phyloP scores from a whole-genome alignment of 2,329 filamentous ascomycete genomes.

The Penicillium rolfsii region DNA sequence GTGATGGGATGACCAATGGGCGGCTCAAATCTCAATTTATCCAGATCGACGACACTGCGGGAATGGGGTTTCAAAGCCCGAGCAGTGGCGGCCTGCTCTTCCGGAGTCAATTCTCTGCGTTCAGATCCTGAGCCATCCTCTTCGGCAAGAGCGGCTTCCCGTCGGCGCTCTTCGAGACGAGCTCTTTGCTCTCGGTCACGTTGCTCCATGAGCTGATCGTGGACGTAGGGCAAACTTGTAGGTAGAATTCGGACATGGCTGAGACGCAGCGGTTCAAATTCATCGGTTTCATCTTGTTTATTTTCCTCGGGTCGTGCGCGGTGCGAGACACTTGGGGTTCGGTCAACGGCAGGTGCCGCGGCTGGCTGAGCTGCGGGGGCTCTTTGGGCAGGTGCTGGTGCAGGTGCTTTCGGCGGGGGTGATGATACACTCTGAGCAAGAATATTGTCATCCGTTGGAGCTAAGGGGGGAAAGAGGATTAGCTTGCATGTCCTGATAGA shows the following conservation, averaged over 20 bases:
- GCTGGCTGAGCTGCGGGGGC: constrained; percentile 17
- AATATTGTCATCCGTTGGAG: constrained; percentile 43
- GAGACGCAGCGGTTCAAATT: constrained; percentile 58
- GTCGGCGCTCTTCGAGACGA: constrained; percentile 48
- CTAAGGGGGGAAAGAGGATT: constrained; percentile 24
- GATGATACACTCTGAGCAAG: constrained; percentile 29
- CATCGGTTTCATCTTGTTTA: constrained; percentile 33
- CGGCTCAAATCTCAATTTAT: constrained; percentile 61
- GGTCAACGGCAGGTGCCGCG: constrained; percentile 24
- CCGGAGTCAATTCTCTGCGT: constrained; percentile 50
- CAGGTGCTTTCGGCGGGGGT: constrained; percentile 24
- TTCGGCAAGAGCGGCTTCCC: constrained; percentile 26
- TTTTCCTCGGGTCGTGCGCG: constrained; percentile 31
- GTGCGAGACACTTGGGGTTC: constrained; percentile 32
- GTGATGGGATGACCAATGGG: constrained; percentile 54
- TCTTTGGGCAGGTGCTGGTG: constrained; percentile 37
- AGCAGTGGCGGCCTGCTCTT: constrained; percentile 79
- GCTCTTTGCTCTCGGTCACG: constrained; percentile 40
- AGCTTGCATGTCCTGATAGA: constrained; percentile 3
- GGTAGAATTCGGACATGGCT: constrained; percentile 92
- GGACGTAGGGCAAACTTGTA: constrained; percentile 86
- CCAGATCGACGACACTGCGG: constrained; percentile 68
- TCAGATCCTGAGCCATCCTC: constrained; percentile 28
- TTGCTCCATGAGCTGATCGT: constrained; percentile 82
- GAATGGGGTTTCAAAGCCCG: constrained; percentile 85